Percentiles rank a stretch among this genome's conserved stretches.
phyloP scores from a whole-genome alignment of 2,329 filamentous ascomycete genomes.

The Teratosphaeria epicoccoides region DNA sequence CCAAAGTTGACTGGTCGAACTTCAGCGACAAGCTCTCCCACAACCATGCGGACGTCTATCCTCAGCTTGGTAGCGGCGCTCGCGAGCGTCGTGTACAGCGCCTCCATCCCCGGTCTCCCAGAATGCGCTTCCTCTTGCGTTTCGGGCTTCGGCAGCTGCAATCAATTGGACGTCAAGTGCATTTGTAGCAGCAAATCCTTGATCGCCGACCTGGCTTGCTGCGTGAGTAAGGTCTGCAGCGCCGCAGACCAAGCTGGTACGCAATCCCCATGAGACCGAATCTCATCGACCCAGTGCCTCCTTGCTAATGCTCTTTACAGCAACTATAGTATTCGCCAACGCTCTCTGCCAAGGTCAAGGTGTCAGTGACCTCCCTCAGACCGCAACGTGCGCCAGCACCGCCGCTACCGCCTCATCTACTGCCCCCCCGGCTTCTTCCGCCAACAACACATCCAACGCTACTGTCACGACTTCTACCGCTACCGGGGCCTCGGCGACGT shows the following conservation, averaged over 20 bases:
- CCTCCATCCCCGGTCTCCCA: slow-evolving; percentile 18
- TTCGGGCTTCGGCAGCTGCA: slow-evolving; percentile 29
- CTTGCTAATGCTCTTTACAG: slow-evolving; percentile 17
- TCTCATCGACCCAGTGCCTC: background rate
- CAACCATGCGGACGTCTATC: slow-evolving; percentile 11
- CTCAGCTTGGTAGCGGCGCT: slow-evolving; percentile 11
- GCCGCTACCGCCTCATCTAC: slow-evolving; percentile 5
- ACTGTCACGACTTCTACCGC: background rate
- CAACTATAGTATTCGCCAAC: slow-evolving; percentile 32
- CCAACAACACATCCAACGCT: background rate
- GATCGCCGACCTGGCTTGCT: slow-evolving; percentile 31
- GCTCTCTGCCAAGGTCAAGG: slow-evolving; percentile 30
- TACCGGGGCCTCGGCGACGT: background rate
- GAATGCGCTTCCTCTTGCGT: slow-evolving; percentile 27
- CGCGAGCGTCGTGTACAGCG: slow-evolving; percentile 9
- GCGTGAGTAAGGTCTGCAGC: slow-evolving; percentile 28
- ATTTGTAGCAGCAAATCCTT: slow-evolving; percentile 31
- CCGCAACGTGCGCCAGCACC: slow-evolving; percentile 27
- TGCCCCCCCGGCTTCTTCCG: background rate
- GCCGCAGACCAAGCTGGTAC: slow-evolving; percentile 25
- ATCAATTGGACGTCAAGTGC: slow-evolving; percentile 30
- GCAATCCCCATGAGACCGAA: slow-evolving; percentile 7
- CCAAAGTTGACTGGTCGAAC: too few species aligned
- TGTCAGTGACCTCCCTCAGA: slow-evolving; percentile 29
- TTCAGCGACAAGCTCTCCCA: too few species aligned